These are phyloP conservation scores for Ogataea parapolymorpha DNA, from an alignment of 805 yeast genomes.

Conservation along the genomic window DNA sequence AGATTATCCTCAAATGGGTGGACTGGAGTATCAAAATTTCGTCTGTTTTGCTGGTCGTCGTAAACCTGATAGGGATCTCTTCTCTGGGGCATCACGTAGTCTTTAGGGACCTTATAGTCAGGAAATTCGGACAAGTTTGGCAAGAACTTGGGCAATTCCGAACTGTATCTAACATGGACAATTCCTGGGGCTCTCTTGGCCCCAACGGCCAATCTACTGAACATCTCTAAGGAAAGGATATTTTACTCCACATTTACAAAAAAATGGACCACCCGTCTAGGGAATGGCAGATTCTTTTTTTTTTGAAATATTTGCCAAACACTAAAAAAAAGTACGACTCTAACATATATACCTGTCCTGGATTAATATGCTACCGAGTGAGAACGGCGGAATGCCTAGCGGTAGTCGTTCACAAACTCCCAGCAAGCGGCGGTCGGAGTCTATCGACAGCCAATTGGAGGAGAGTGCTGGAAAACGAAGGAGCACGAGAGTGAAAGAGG, in stretches of 20 bases:
- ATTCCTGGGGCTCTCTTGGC: not conserved
- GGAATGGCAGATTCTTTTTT: constrained; percentile 2
- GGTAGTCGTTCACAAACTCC: not conserved
- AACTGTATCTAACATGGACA: constrained; percentile 4
- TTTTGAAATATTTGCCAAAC: constrained; percentile 7
- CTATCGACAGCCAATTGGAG: constrained; percentile 4
- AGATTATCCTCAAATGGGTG: constrained; percentile 68
- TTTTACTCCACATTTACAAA: constrained; percentile 8
- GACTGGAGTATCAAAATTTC: constrained; percentile 71
- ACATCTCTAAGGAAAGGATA: not conserved
- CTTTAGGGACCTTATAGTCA: constrained; percentile 58
- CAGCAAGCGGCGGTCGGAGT: constrained; percentile 6
- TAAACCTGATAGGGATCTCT: constrained; percentile 70
- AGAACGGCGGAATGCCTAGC: not conserved
- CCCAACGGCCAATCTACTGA: not conserved
- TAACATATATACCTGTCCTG: not conserved
- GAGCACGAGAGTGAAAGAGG: constrained; percentile 5
- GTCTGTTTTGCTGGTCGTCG: constrained; percentile 78
- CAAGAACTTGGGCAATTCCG: constrained; percentile 27
- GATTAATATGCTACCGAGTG: constrained; percentile 2
- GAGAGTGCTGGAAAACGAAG: constrained; percentile 3
- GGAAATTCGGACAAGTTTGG: constrained; percentile 31
- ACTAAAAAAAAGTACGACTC: not conserved
- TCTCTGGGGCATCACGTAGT: constrained; percentile 51
- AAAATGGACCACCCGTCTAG: not conserved